phyloP scores from a whole-genome alignment of 1,139 yeast genomes.

The Geotrichum australiense region DNA sequence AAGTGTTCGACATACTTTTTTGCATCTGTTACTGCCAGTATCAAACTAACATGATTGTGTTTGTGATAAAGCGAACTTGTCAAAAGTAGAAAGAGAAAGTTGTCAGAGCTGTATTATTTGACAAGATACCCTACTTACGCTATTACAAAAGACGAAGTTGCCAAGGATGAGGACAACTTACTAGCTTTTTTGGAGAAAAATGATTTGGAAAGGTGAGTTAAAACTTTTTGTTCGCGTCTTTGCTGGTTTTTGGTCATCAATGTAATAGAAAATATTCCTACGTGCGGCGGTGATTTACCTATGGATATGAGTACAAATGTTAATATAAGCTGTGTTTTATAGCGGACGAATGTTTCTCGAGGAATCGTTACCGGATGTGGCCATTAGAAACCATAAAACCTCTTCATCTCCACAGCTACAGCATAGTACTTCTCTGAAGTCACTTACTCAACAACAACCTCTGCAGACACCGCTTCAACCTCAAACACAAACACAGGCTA shows the following conservation, averaged over 20 bases:
- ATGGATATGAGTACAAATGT: too few relatives aligned
- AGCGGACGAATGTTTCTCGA: slow-evolving; percentile 32
- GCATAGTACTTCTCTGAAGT: slow-evolving; percentile 11
- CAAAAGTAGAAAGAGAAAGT: slow-evolving; percentile 44
- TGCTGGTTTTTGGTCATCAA: too few relatives aligned
- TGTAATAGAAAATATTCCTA: too few relatives aligned
- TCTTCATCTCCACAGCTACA: slow-evolving; percentile 15
- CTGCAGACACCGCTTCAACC: too few relatives aligned
- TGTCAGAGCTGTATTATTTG: slow-evolving; percentile 50
- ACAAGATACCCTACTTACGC: slow-evolving; percentile 42
- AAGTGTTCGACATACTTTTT: slow-evolving; percentile 16
- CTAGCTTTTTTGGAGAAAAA: slow-evolving; percentile 41
- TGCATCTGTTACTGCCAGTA: background rate
- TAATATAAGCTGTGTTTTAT: too few relatives aligned
- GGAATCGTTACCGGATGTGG: slow-evolving; percentile 21
- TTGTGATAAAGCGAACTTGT: slow-evolving; percentile 30
- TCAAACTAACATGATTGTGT: background rate
- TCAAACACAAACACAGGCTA: slow-evolving; percentile 1
- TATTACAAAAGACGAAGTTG: slow-evolving; percentile 34
- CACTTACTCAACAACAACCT: slow-evolving; percentile 4
- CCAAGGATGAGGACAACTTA: slow-evolving; percentile 37
- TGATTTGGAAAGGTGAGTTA: slow-evolving; percentile 38
- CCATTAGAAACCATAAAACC: slow-evolving; percentile 12
- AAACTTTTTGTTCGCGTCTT: too few relatives aligned
- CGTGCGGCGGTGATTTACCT: too few relatives aligned